These are phyloP conservation scores for Zanthoxylum bungeanum DNA, from an alignment of 345 rosid genomes.

Conservation along the genomic window DNA sequence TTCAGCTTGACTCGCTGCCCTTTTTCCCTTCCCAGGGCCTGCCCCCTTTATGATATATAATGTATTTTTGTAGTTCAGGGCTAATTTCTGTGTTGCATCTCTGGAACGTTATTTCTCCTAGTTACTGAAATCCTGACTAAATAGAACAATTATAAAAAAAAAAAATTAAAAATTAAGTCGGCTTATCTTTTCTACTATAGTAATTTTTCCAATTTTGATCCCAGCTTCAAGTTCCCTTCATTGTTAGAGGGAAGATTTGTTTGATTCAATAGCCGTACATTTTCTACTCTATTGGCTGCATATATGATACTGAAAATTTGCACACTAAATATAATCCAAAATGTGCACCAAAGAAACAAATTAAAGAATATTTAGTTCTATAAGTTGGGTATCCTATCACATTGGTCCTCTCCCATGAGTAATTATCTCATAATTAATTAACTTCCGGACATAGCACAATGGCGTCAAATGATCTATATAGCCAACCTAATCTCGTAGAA, in stretches of 20 bases:
- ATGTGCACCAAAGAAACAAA: background rate
- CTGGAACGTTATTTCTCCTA: background rate
- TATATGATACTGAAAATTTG: background rate
- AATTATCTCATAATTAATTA: background rate
- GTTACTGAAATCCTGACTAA: background rate
- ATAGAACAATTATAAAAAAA: background rate
- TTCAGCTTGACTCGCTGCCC: too few relatives aligned
- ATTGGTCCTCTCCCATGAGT: background rate
- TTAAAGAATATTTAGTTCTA: background rate
- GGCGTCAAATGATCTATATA: too few relatives aligned
- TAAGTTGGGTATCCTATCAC: background rate
- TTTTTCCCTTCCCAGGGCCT: too few relatives aligned
- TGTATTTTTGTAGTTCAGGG: too few relatives aligned
- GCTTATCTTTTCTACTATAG: background rate
- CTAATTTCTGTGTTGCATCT: too few relatives aligned
- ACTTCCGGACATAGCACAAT: too few relatives aligned
- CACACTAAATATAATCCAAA: background rate
- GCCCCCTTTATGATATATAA: too few relatives aligned
- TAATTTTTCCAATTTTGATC: background rate
- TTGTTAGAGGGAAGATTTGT: too few relatives aligned
- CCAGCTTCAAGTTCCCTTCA: too few relatives aligned
- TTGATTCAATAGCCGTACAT: too few relatives aligned
- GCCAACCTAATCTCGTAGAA: too few relatives aligned
- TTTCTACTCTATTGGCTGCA: background rate
- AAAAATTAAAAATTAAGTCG: background rate